These are phyloP conservation scores for Stagonosporopsis rhizophila DNA, from an alignment of 2,329 filamentous ascomycete species.

Conservation along the genomic window DNA sequence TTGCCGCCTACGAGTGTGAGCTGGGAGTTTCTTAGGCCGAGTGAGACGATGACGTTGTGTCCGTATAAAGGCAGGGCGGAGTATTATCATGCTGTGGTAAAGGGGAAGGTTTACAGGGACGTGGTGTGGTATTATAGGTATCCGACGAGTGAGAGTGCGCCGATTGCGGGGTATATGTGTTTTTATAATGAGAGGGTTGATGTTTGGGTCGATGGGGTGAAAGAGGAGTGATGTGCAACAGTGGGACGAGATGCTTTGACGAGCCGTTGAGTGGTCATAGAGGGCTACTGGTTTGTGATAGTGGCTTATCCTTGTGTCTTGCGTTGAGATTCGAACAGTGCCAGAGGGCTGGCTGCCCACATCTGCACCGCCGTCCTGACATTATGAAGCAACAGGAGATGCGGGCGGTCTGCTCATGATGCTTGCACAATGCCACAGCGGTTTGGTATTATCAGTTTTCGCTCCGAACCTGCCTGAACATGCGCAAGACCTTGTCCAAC, in stretches of 20 bases:
- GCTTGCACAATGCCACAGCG: neutral
- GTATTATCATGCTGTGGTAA: conserved; percentile 65
- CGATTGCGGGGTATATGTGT: conserved; percentile 64
- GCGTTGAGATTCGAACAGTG: neutral
- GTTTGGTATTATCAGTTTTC: neutral
- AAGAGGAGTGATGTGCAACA: conserved; percentile 31
- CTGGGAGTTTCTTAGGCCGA: conserved; percentile 56
- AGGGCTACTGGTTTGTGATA: neutral
- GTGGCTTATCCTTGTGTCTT: neutral
- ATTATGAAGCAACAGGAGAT: neutral
- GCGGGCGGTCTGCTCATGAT: neutral
- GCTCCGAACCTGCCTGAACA: neutral
- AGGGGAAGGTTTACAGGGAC: conserved; percentile 56
- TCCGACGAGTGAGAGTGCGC: conserved; percentile 64
- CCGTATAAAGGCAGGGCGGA: conserved; percentile 72
- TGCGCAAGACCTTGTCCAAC: neutral
- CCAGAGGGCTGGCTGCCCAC: too few relatives aligned
- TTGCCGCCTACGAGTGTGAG: conserved; percentile 62
- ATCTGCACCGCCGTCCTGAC: neutral
- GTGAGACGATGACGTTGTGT: conserved; percentile 63
- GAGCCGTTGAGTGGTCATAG: neutral
- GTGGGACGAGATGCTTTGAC: neutral
- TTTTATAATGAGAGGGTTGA: conserved; percentile 75
- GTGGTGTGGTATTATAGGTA: conserved; percentile 69
- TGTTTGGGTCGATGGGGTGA: conserved; percentile 64